These are phyloP conservation scores for Brassica incana DNA, from an alignment of 345 rosid genomes.

Conservation along the genomic window DNA sequence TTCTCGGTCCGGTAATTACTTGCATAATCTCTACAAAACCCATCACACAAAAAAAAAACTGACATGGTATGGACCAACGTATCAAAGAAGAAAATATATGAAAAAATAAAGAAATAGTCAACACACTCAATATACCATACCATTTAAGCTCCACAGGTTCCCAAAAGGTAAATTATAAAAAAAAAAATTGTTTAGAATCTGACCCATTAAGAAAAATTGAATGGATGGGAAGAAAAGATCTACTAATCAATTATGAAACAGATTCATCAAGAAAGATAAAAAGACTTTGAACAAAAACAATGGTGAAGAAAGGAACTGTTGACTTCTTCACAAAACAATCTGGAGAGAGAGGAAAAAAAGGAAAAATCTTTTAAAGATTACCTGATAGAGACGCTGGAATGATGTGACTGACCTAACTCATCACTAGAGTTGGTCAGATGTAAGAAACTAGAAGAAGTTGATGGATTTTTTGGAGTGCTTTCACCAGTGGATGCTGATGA, in stretches of 20 bases:
- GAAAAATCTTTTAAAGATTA: slow-evolving; percentile 25
- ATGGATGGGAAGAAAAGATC: slow-evolving; percentile 39
- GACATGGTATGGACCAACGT: slow-evolving; percentile 23
- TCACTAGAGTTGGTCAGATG: slow-evolving; percentile 25
- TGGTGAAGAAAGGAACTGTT: slow-evolving; percentile 21
- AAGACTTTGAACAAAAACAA: slow-evolving; percentile 20
- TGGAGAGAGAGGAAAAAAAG: not conserved
- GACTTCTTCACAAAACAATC: slow-evolving; percentile 1
- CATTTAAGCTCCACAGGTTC: not conserved
- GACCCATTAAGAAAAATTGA: slow-evolving; percentile 18
- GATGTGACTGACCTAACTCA: slow-evolving; percentile 40
- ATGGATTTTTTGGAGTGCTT: slow-evolving; percentile 54
- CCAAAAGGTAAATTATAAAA: not conserved
- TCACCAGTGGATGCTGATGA: slow-evolving; percentile 77
- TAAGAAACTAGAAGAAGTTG: slow-evolving; percentile 43
- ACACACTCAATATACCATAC: not conserved
- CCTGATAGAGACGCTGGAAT: slow-evolving; percentile 82
- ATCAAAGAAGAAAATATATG: slow-evolving; percentile 7
- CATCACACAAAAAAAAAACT: not conserved
- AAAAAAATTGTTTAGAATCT: not conserved
- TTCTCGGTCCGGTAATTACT: slow-evolving; percentile 68
- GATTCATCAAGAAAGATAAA: slow-evolving; percentile 23
- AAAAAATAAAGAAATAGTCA: slow-evolving; percentile 15
- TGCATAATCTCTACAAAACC: slow-evolving; percentile 76
- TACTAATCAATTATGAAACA: not conserved